Percentiles rank a stretch among this genome's conserved stretches.
These are phyloP conservation scores for Cantharellus anzutake DNA, from an alignment of 768 basidiomycete genomes.

Conservation along the genomic window DNA sequence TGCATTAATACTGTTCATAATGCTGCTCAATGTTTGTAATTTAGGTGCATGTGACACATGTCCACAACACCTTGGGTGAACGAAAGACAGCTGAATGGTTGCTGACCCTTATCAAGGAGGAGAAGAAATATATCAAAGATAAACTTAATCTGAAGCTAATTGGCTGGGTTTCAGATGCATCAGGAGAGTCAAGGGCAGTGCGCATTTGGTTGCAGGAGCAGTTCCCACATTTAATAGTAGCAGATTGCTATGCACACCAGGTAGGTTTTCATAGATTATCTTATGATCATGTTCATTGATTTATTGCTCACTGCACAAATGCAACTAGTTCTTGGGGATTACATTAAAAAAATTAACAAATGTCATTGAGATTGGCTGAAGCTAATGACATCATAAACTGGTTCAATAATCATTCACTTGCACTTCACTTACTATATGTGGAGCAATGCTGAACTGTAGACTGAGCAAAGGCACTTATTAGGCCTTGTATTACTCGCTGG, in stretches of 20 bases:
- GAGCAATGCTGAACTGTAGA: background rate
- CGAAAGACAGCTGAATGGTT: background rate
- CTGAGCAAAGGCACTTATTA: background rate
- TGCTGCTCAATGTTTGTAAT: background rate
- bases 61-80: background rate
- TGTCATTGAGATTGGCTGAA: background rate
- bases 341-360: background rate
- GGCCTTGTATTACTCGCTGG: background rate
- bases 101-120: background rate
- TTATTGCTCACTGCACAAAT: background rate
- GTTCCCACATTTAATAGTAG: background rate
- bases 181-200: background rate
- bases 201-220: background rate
- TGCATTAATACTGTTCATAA: background rate
- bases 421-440: background rate
- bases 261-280: background rate
- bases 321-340: background rate
- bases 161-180: background rate
- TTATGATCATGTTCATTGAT: too few relatives aligned
- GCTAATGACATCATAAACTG: background rate
- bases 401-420: slow-evolving; percentile 1
- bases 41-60: background rate
- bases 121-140: background rate
- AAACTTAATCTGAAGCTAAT: background rate
- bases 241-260: background rate